These are phyloP conservation scores for Wickerhamiella galacta DNA, from an alignment of 805 yeast species.

Conservation along the genomic window DNA sequence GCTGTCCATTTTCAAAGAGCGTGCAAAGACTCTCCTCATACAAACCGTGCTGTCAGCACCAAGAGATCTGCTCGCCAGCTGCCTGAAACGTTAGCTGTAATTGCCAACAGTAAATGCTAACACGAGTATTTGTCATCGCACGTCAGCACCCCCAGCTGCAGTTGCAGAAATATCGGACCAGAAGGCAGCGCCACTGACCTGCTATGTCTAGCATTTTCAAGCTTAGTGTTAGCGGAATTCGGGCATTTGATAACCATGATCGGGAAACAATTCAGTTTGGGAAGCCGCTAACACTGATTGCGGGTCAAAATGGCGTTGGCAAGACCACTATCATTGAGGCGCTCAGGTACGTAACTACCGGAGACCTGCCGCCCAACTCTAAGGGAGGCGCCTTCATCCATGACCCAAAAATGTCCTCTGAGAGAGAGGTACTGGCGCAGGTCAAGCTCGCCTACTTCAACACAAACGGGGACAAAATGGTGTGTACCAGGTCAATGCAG, in stretches of 20 bases:
- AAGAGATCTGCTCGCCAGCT: too few relatives aligned
- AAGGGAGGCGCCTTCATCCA: conserved; percentile 93
- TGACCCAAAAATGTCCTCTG: conserved; percentile 59
- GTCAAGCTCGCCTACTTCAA: conserved; percentile 73
- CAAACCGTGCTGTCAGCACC: too few relatives aligned
- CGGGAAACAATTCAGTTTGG: conserved; percentile 81
- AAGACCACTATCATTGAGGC: conserved; percentile 95
- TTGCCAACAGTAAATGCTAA: too few relatives aligned
- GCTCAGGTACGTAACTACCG: conserved; percentile 84
- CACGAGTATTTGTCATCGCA: too few relatives aligned
- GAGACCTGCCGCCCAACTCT: conserved; percentile 87
- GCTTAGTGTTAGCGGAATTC: conserved; percentile 67
- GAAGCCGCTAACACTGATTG: conserved; percentile 77
- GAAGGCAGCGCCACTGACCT: too few relatives aligned
- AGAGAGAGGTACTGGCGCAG: conserved; percentile 71
- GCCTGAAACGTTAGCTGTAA: too few relatives aligned
- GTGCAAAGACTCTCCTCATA: too few relatives aligned
- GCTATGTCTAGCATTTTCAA: conserved; percentile 22
- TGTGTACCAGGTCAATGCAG: conserved; percentile 73
- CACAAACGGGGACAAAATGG: conserved; percentile 60
- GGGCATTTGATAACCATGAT: conserved; percentile 78
- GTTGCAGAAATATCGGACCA: too few relatives aligned
- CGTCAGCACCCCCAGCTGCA: too few relatives aligned
- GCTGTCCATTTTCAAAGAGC: conserved; percentile 14
- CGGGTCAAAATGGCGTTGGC: conserved; percentile 94